These are phyloP conservation scores for Rutstroemia sydowiana DNA, from an alignment of 2,329 filamentous ascomycete genomes.

Conservation along the genomic window DNA sequence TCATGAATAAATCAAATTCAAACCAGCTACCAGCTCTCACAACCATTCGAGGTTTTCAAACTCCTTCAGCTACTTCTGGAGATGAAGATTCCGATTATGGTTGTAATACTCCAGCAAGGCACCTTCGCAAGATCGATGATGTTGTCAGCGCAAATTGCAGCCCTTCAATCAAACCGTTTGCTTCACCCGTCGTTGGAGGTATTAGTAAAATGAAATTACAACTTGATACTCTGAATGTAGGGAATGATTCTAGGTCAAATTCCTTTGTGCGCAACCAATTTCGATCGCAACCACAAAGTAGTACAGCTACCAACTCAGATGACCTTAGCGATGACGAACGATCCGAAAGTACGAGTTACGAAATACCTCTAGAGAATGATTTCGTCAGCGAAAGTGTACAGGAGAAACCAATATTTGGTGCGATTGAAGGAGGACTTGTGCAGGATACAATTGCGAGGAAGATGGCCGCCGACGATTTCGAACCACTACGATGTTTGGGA, in stretches of 20 bases:
- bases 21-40: conserved; percentile 24
- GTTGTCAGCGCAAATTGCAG: conserved; percentile 52
- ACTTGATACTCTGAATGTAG: conserved; percentile 69
- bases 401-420: conserved; percentile 32
- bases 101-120: conserved; percentile 32
- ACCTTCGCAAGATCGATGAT: conserved; percentile 31
- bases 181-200: conserved; percentile 51
- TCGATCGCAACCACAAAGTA: conserved; percentile 48
- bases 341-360: conserved; percentile 75
- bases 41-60: conserved; percentile 30
- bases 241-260: conserved; percentile 44
- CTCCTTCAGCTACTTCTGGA: conserved; percentile 37
- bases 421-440: conserved; percentile 46
- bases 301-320: conserved; percentile 26
- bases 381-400: conserved; percentile 65
- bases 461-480: conserved; percentile 88
- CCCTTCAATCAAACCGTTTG: conserved; percentile 45
- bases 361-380: conserved; percentile 76
- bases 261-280: conserved; percentile 51
- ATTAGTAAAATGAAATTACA: conserved; percentile 78
- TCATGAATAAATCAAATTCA: background rate
- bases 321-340: conserved; percentile 49
- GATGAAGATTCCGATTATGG: conserved; percentile 49
- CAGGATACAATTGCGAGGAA: conserved; percentile 53
- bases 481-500: conserved; percentile 82